phyloP scores from a whole-genome alignment of 1,284 basidiomycete species.

The Ustilago bromivora region DNA sequence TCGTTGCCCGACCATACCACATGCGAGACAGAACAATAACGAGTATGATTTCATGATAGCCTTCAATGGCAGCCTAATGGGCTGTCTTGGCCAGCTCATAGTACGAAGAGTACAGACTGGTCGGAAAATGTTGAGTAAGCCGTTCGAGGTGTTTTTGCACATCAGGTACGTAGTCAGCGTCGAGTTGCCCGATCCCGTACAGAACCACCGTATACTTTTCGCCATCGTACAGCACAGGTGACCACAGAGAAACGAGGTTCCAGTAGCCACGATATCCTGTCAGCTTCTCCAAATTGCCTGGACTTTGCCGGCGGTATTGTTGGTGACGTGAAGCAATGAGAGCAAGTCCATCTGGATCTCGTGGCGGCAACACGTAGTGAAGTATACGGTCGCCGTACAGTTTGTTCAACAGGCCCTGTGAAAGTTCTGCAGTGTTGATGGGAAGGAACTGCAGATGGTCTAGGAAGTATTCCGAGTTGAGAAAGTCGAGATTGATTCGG shows the following conservation, averaged over 20 bases:
- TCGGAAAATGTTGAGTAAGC: not conserved
- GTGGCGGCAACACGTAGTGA: conserved; percentile 3
- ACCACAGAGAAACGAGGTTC: conserved; percentile 25
- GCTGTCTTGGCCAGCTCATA: not conserved
- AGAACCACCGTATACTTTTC: conserved; percentile 8
- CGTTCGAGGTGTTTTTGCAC: not conserved
- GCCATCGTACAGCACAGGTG: conserved; percentile 8
- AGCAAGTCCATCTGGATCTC: not conserved
- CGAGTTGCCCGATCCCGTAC: conserved; percentile 22
- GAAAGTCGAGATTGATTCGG: not conserved
- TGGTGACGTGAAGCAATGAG: conserved; percentile 6
- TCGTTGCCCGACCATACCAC: not conserved
- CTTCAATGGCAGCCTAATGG: not conserved
- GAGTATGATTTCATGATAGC: no score
- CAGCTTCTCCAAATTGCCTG: not conserved
- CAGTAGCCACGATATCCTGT: not conserved
- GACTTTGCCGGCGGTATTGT: not conserved
- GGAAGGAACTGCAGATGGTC: conserved; percentile 9
- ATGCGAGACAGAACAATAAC: not conserved
- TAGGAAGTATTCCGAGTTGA: conserved; percentile 13
- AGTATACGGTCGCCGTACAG: not conserved
- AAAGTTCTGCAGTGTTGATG: not conserved
- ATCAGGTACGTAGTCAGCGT: not conserved
- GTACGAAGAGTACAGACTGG: not conserved
- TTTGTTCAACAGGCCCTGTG: not conserved